Base-by-base conservation (phyloP, 306 rosid species). In the Elaeagnus macrophylla region DNA sequence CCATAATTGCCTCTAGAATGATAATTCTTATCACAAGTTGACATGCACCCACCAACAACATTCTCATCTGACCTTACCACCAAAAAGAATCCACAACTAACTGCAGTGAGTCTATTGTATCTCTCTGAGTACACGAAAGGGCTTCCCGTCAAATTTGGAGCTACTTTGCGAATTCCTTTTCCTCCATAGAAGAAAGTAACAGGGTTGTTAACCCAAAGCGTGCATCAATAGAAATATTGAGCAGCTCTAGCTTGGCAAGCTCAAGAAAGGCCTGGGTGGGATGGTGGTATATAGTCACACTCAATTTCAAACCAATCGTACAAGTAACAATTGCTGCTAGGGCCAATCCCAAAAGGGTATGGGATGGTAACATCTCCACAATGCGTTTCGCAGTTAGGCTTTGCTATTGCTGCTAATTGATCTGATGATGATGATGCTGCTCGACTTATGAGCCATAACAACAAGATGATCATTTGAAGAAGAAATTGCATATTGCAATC, bases 61-160 rank as follows among this genome's bases (percentile, higher is more conserved):
- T 62, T 25, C 1, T 65, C 67, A 9, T 55, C 47, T 12, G 57
- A 56, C 5, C 0, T 12, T 54, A 75, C 2, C 48, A 52, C 12
- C 6, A 56, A 17, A 4, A 61, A 43, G 0, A 12, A 55, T 10
- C 57, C 61, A 56, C 80, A 75, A 41, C 76, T 64, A 6, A 18
- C 36, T 0, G 63, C 75, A 1, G 51, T 12, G 59, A 75, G 61
- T 0, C 20, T 61, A 68, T 75, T 65, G 0, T 5, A 0, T 0
- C 2, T 9, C 40, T 61, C 57, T 1, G 79, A 72, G 51, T 56
- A 68, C 18, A 45, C 51, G 44, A 65, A 77, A 39, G 73, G 73
- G 19, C 73, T 39, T 39, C 40, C 67, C 2, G 19, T 13, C 53
- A 72, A 37, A 10, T 65, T 5, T 4, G 48, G 14, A 0, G 49